These are phyloP conservation scores for barley (Hordeum vulgare) DNA, from an alignment of 176 grass and related monocot genomes.

Conservation along the genomic window DNA sequence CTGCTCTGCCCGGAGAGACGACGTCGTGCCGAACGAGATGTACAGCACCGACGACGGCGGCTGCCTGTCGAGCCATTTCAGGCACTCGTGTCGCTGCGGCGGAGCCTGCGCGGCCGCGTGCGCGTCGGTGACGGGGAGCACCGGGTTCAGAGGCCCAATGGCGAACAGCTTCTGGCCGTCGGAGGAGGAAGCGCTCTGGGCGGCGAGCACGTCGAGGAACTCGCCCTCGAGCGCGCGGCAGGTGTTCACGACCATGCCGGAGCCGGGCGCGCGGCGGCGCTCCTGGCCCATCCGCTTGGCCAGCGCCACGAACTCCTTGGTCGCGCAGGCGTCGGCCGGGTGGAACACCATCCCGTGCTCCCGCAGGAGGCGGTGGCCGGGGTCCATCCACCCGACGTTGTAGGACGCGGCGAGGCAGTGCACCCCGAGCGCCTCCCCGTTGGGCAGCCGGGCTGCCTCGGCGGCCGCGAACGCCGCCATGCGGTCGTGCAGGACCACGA, in stretches of 20 bases:
- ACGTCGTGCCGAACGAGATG: constrained; percentile 72
- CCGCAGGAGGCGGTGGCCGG: constrained; percentile 12
- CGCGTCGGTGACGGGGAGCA: background rate
- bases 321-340: constrained; percentile 23
- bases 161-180: constrained; percentile 38
- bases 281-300: background rate
- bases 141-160: constrained; percentile 44
- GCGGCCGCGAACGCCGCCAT: constrained; percentile 42
- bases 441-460: constrained; percentile 38
- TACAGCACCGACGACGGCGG: constrained; percentile 56
- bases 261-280: background rate
- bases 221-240: constrained; percentile 54
- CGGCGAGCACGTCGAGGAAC: constrained; percentile 42
- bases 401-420: constrained; percentile 42
- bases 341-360: constrained; percentile 25
- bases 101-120: background rate
- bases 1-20: constrained; percentile 45
- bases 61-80: constrained; percentile 64
- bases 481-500: constrained; percentile 57
- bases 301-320: constrained; percentile 29
- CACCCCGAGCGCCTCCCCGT: constrained; percentile 40
- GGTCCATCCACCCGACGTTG: constrained; percentile 26
- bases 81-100: constrained; percentile 31
- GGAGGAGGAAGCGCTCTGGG: constrained; percentile 14
- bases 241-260: constrained; percentile 50